Evolutionary conservation across 768 basidiomycete genomes (phyloP), one percentile per base, ranked within the genome.

Genomic region (Lactifluus subvellereus): DNA sequence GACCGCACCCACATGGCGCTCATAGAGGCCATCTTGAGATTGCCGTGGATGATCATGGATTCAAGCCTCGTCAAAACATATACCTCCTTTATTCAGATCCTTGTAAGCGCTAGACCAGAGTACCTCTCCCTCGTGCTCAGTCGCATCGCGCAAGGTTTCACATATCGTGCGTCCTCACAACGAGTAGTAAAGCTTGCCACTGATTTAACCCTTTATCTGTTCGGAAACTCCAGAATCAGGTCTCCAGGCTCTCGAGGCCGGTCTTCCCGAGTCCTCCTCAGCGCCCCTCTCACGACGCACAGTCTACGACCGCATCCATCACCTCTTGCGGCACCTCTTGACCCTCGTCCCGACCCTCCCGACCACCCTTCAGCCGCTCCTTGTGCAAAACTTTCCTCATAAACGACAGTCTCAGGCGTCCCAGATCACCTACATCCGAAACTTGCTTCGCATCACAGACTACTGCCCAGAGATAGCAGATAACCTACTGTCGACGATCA

Each of bases 21-120:
- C 35, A 87, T 98, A 42, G 85, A 94, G 65, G 92, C 94, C 14
- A 84, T 98, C 61, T 79, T 98, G 48, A 81, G 80, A 65, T 80
- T 98, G 70, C 92, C 94, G 13, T 99, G 97, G 97, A 87, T 90
- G 16, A 90, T 86, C n/a, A 84, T 93, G 74, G 94, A 96, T 70
- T 82, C 82, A 37, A 76, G 78, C 38, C 90, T 96, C 67, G 94
- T 95, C 57, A 89, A 88, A 74, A 86, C 87, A 5, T 98, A 96
- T 75, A 88, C 87, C 35, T 82, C 88, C 40, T 97, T 97, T 72
- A 83, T 94, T 53, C 91, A 92, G 32, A 91, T 95, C 79, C 84
- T 99, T 45, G 83, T 96, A 68, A 93, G 90, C 65, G 92, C 96
- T 27, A 78, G 89, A 65, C 91, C 95, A 63, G 93, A 97, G 76